Base-by-base conservation (phyloP, 176 grass and related monocot genomes). In the Eleusine indica region DNA sequence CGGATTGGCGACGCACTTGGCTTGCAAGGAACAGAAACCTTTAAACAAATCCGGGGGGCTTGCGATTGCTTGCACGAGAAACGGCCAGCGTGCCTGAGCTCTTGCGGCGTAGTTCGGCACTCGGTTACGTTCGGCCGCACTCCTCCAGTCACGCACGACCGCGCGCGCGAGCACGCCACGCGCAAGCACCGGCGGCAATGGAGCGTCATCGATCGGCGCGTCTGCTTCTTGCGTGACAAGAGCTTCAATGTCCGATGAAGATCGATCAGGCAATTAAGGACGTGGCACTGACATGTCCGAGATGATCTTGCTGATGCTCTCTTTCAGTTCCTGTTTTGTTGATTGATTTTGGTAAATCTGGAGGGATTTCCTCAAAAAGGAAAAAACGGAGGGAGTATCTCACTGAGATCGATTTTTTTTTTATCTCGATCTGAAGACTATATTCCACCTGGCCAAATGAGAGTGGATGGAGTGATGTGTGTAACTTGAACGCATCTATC, bases 21-120 rank as follows among this genome's bases (percentile, higher is more conserved):
- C 91, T 91, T 88, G 83, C 88, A 84, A 91, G 88, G n/a, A 77
- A 88, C 71, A 81, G 32, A 76, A 86, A 86, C 63, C 39, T 65
- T 37, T 54, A 85, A 83, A 70, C 76, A 71, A 80, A 84, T 32
- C 12, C 21, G 48, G 76, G 35, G 77, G 22, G 87, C 17, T 71
- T 80, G 74, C 7, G 3, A 63, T 85, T 85, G 65, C 77, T 85
- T 81, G 71, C 72, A 79, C 41, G 48, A 81, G 64, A 48, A 65
- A 71, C 64, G 82, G 25, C 66, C 57, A 42, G 41, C 79, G 52
- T 64, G 67, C 51, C 40, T 21, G 58, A 25, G 67, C 9, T 39
- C 5, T 25, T 3, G 80, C 18, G 47, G 86, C 53, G 14, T 2
- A 56, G 11, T 79, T 79, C 68, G 60, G 58, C 65, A 9, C 6